Percentiles rank a stretch among this genome's conserved stretches.
phyloP scores from a whole-genome alignment of 2,329 filamentous ascomycete genomes.

The Sclerotinia minor region DNA sequence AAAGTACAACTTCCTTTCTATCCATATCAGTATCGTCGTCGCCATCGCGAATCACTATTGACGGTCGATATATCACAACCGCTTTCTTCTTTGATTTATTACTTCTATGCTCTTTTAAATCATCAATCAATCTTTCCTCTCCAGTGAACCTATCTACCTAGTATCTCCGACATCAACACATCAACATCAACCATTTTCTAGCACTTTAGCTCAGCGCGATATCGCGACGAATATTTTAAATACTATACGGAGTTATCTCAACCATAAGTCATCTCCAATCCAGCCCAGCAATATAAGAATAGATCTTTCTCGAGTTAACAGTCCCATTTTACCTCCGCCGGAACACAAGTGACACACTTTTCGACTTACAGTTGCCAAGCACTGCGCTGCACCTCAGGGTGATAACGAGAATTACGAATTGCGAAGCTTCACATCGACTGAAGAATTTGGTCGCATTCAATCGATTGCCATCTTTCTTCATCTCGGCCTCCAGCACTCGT shows the following conservation, averaged over 20 bases:
- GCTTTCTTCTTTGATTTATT: background rate
- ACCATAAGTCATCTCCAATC: background rate
- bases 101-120: background rate
- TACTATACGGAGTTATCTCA: background rate
- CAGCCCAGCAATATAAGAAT: background rate
- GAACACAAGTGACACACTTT: background rate
- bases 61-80: background rate
- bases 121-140: background rate
- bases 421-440: slow-evolving; percentile 17
- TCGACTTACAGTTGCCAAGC: slow-evolving; percentile 1
- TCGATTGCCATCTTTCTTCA: background rate
- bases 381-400: background rate
- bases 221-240: background rate
- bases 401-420: background rate
- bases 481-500: background rate
- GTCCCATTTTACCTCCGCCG: background rate
- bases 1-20: background rate
- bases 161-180: background rate
- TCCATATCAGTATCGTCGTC: background rate
- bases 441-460: slow-evolving; percentile 1
- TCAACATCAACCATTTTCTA: background rate
- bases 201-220: background rate
- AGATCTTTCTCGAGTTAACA: background rate
- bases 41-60: background rate
- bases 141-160: no score